A percentile compares a stretch with the other conserved stretches of the same genome.
phyloP scores from a whole-genome alignment of 140 eudicot species.

The Bidens hawaiensis region DNA sequence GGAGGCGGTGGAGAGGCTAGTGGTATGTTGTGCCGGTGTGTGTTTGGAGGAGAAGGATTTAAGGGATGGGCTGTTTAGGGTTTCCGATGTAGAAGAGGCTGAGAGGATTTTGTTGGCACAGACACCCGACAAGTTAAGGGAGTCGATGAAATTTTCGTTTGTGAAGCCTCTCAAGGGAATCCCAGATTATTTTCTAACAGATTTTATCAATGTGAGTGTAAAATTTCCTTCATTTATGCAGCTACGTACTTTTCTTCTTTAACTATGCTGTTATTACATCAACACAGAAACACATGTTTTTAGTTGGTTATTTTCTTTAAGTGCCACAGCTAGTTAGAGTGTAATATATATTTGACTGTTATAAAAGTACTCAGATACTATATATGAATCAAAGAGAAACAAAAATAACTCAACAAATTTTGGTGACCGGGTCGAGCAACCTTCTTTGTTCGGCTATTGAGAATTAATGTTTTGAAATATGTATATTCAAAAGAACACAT shows the following conservation, averaged over 20 bases:
- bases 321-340: too few relatives aligned
- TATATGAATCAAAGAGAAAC: too few relatives aligned
- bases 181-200: slow-evolving; percentile 64
- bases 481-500: too few relatives aligned
- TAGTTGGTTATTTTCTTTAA: too few relatives aligned
- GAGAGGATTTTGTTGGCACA: slow-evolving; percentile 66
- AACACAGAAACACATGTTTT: too few relatives aligned
- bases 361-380: too few relatives aligned
- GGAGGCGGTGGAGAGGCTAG: slow-evolving; percentile 63
- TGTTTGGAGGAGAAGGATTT: slow-evolving; percentile 82
- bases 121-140: slow-evolving; percentile 65
- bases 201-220: slow-evolving; percentile 54
- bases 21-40: slow-evolving; percentile 64
- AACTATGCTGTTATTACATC: too few relatives aligned
- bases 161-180: slow-evolving; percentile 56
- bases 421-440: too few relatives aligned
- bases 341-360: too few relatives aligned
- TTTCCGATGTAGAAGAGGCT: slow-evolving; percentile 69
- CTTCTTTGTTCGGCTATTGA: too few relatives aligned
- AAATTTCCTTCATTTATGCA: background rate
- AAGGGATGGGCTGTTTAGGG: slow-evolving; percentile 63
- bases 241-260: background rate
- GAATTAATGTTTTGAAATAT: too few relatives aligned
- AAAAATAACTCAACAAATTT: too few relatives aligned
- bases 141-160: slow-evolving; percentile 51